Percentiles rank a stretch among this genome's conserved stretches.
Evolutionary conservation across 805 yeast species (phyloP).

Genomic region (Yarrowia sp.): DNA sequence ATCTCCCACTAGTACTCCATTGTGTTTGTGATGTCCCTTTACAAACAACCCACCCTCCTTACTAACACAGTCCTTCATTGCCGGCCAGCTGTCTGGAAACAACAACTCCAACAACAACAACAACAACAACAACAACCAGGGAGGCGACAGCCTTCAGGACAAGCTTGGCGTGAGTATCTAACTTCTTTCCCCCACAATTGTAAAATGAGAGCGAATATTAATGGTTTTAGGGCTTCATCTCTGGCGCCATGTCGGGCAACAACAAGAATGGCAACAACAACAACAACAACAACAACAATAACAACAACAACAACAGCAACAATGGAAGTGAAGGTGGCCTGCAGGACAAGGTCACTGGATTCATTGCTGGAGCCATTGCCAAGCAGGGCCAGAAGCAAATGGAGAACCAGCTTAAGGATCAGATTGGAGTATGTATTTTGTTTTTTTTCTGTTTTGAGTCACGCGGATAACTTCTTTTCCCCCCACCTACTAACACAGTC

Average conservation of each 20-base stretch:
- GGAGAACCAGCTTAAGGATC: slow-evolving; percentile 32
- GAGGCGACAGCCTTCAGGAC: slow-evolving; percentile 23
- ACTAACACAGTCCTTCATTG: slow-evolving; percentile 21
- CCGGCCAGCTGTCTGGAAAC: slow-evolving; percentile 26
- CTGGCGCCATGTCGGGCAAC: slow-evolving; percentile 24
- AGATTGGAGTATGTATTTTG: slow-evolving; percentile 36
- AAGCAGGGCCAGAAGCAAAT: slow-evolving; percentile 38
- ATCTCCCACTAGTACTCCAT: too few species aligned
- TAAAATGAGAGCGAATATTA: slow-evolving; percentile 10
- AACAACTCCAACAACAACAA: slow-evolving; percentile 4
- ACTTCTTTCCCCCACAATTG: background rate
- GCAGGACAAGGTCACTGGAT: slow-evolving; percentile 37
- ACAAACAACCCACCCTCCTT: background rate
- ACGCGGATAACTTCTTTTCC: background rate
- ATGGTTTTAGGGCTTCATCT: slow-evolving; percentile 32
- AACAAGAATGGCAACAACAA: slow-evolving; percentile 23
- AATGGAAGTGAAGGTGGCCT: slow-evolving; percentile 13
- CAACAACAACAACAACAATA: slow-evolving; percentile 2
- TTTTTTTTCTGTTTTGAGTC: background rate
- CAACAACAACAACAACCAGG: slow-evolving; percentile 8
- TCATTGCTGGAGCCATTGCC: slow-evolving; percentile 37
- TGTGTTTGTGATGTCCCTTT: background rate
- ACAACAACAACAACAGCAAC: slow-evolving; percentile 17
- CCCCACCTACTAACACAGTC: slow-evolving; percentile 20
- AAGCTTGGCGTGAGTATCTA: slow-evolving; percentile 37